Evolutionary conservation across 2,329 filamentous ascomycete species (phyloP), one percentile per base, ranked within the genome.

Genomic region (Penicillium sp.): DNA sequence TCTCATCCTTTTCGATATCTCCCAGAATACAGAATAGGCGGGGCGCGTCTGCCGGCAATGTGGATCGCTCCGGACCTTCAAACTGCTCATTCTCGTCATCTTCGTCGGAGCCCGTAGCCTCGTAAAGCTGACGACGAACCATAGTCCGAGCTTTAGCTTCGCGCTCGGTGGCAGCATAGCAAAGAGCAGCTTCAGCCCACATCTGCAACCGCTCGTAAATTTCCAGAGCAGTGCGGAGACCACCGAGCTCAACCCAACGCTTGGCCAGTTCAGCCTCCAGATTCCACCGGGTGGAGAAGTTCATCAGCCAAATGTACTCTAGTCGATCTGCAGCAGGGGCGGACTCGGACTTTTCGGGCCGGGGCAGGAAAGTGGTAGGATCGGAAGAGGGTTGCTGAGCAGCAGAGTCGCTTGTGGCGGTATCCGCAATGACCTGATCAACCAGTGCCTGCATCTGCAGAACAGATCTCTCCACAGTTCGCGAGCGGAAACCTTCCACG

Each of bases 181-280:
- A 99, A 1, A 99, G 83, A 0, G 95, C 94, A 4, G 93, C 92
- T 78, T 99, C 95, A 1, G 95, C 91, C 93, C 95, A 98, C 75
- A 98, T 89, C 59, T 93, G 88, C 19, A 99, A 80, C 3, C 95
- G 86, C 78, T 97, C 93, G 78, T 98, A 99, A 62, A 99, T 98
- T 62, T 97, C 95, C 1, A 99, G 84, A 0, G 95, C 95, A 0
- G 93, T 96, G 3, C 92, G 84, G 1, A 99, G 80, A 43, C 93
- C 96, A 10, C 95, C 95, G 2, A 97, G 85, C 52, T 87, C 85
- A 0, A 93, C 90, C 95, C 95, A 99, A n/a, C 93, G 87, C 62
- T 92, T 88, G 1, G 95, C 95, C 14, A 99, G 83, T 74, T 99
- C 95, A 0, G 93, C 89, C 73, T 99, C 95, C 0, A 99, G 85